Conservation (phyloP, 2,329 filamentous ascomycete species). For the Fusarium marasasianum region DNA sequence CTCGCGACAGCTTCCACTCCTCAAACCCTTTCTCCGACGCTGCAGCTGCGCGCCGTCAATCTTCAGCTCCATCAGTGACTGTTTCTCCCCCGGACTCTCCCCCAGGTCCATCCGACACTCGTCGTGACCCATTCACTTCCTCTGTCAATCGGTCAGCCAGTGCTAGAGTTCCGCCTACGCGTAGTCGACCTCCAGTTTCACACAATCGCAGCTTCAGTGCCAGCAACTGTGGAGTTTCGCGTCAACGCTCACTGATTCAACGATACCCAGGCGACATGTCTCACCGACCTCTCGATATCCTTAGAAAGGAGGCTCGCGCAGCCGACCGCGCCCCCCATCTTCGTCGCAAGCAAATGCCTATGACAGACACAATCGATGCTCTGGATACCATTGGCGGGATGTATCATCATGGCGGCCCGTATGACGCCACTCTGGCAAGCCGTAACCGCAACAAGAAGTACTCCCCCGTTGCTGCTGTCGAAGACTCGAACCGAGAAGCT, state of each 20-base stretch:
- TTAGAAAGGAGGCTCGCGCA: conserved; percentile 69
- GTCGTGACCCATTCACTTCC: conserved; percentile 41
- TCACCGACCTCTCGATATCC: conserved; percentile 72
- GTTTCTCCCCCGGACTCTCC: conserved; percentile 35
- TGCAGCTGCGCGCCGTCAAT: conserved; percentile 23
- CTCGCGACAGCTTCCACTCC: conserved; percentile 56
- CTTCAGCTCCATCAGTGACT: conserved; percentile 12
- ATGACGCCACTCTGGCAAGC: conserved; percentile 80
- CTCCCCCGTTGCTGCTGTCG: conserved; percentile 81
- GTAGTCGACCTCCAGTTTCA: conserved; percentile 1
- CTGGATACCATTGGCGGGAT: conserved; percentile 74
- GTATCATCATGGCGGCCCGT: conserved; percentile 93
- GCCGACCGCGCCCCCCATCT: conserved; percentile 75
- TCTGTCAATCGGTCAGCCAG: conserved; percentile 47
- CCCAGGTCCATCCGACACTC: conserved; percentile 19
- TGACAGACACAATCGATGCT: conserved; percentile 81
- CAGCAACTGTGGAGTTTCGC: conserved; percentile 20
- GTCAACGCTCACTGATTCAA: conserved; percentile 35
- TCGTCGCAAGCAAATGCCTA: conserved; percentile 71
- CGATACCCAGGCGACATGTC: conserved; percentile 72
- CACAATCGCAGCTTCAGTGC: conserved; percentile 41
- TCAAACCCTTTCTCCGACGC: conserved; percentile 54
- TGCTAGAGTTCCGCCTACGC: conserved; percentile 32
- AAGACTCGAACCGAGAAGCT: conserved; percentile 77
- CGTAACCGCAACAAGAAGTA: conserved; percentile 71